Evolutionary conservation across 148 eudicot species (phyloP).

Genomic region (Euryodendron excelsum): DNA sequence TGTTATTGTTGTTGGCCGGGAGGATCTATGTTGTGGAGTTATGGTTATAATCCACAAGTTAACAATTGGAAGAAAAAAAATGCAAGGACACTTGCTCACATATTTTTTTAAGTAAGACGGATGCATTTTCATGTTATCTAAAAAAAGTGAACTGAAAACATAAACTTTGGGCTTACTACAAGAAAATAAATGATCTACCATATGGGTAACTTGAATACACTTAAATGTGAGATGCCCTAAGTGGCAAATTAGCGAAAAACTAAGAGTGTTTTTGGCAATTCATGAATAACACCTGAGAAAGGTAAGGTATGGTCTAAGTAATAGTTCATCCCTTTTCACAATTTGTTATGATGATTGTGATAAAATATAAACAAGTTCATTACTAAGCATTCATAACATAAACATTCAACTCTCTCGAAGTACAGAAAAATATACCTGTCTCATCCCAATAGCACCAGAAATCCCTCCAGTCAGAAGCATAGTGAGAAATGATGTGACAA

Average conservation of each 20-base stretch:
- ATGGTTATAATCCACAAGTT: not conserved
- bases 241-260: not conserved
- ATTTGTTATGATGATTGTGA: not conserved
- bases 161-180: not conserved
- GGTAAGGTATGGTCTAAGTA: not conserved
- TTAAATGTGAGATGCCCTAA: not conserved
- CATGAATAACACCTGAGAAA: not conserved
- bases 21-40: too few relatives aligned
- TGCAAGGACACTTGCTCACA: not conserved
- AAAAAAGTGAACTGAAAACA: not conserved
- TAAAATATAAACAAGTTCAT: not conserved
- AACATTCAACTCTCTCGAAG: not conserved
- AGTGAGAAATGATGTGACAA: constrained; percentile 44
- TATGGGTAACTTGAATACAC: not conserved
- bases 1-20: too few relatives aligned
- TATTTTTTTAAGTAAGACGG: too few relatives aligned
- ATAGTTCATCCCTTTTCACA: not conserved
- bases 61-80: not conserved
- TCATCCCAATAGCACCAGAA: constrained; percentile 29
- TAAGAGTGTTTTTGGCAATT: not conserved
- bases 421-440: constrained; percentile 39
- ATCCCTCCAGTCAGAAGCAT: constrained; percentile 64
- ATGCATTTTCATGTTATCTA: not conserved
- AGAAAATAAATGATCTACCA: not conserved
- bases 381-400: not conserved